Evolutionary conservation across 2,329 filamentous ascomycete species (phyloP), one percentile per base, ranked within the genome.

Genomic region (Leptosphaerulina australis): DNA sequence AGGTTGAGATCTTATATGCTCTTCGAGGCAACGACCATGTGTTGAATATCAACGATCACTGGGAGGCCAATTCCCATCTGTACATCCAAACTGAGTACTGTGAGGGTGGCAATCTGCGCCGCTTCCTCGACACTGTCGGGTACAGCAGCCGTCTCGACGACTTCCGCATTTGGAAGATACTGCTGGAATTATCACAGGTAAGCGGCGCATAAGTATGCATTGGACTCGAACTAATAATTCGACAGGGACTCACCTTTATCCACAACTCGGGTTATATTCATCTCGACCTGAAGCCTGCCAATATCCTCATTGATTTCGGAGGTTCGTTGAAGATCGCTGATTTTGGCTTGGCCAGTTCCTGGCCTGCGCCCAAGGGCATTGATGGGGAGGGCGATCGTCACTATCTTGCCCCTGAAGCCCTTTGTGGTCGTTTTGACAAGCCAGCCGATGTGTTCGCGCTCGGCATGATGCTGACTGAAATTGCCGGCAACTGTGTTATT

Each of bases 71-170:
- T 60, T 83, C 83, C 48, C 86, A 93, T 67, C 82, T 99, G 8
- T 99, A 97, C 76, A 97, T 99, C 53, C 93, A 97, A 76, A 97
- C 93, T 0, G 94, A 99, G 68, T 97, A 87, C 69, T 99, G 94
- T 67, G 92, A 97, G 70, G 91, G 96, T 69, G 94, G 94, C 12
- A 96, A 90, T 53, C 78, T 99, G 33, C 88, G 95, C 69, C 82
- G 85, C 12, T 99, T 97, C 69, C 80, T 99, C 22, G 82, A 84
- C n/a, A 84, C 88, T 50, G 85, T 91, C 53, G 94, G 94, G 18
- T 82, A 87, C 54, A 91, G 89, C 69, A 92, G 91, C 36, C 84
- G 93, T 62, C 77, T 99, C 59, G 94, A 99, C 73, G 94, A 97
- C 71, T 99, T 99, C 76, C 85, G 94, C 55, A 97, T 97, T 72